Conservation (phyloP, 2,329 filamentous ascomycete species). For the Tolypocladium tropicale region DNA sequence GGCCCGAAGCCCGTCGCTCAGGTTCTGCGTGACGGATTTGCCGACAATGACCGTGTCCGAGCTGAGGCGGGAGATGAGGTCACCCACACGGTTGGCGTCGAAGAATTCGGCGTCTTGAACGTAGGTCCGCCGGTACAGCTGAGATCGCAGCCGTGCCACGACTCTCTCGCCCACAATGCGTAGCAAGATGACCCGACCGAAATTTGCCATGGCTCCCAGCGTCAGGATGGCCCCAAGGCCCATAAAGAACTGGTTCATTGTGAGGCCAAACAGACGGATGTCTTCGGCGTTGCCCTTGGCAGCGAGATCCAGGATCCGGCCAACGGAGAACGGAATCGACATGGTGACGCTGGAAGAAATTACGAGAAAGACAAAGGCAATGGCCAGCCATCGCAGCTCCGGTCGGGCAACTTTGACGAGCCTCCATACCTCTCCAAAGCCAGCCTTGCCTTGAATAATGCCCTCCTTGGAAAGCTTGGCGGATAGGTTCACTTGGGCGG, state of each 20-base stretch:
- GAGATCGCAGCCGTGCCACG: conserved; percentile 78
- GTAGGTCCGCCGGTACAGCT: conserved; percentile 84
- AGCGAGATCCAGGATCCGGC: conserved; percentile 86
- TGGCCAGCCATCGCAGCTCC: conserved; percentile 64
- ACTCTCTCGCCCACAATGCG: conserved; percentile 93
- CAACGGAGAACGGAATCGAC: conserved; percentile 93
- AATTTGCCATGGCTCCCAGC: conserved; percentile 81
- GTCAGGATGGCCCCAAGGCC: conserved; percentile 68
- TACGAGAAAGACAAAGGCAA: conserved; percentile 77
- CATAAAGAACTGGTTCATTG: conserved; percentile 78
- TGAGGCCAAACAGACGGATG: conserved; percentile 69
- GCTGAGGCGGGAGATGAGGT: conserved; percentile 88
- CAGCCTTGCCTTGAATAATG: conserved; percentile 45
- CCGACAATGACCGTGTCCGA: conserved; percentile 97
- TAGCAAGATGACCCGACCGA: conserved; percentile 84
- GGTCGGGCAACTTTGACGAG: conserved; percentile 82
- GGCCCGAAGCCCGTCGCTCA: conserved; percentile 89
- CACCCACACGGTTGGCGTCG: conserved; percentile 92
- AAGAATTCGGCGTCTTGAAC: conserved; percentile 99
- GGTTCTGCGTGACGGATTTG: conserved; percentile 95
- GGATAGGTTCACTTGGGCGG: conserved; percentile 79
- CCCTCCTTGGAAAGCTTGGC: conserved; percentile 82
- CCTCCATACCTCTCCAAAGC: conserved; percentile 69
- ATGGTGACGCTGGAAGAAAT: conserved; percentile 90
- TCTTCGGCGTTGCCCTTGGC: conserved; percentile 61